A percentile compares a stretch with the other conserved stretches of the same genome.
Conservation (phyloP, 1,284 basidiomycete genomes). For the Chondrostereum purpureum region DNA sequence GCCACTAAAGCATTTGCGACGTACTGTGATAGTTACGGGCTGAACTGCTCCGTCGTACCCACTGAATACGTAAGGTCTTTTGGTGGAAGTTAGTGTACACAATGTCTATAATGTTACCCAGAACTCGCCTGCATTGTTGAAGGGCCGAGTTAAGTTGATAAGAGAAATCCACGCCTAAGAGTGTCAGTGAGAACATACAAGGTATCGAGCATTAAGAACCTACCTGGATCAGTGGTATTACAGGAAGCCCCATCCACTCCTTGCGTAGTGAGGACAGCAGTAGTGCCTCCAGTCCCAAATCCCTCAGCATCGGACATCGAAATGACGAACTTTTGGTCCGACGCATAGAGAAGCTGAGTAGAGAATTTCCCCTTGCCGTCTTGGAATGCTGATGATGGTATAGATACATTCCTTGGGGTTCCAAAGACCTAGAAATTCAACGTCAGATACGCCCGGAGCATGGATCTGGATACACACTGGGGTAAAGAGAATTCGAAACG, state of each 20-base stretch:
- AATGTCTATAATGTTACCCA: not conserved
- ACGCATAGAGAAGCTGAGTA: conserved; percentile 36
- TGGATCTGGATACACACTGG: conserved; percentile 41
- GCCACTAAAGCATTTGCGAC: conserved; percentile 14
- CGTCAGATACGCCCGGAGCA: too few relatives aligned
- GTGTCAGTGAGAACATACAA: conserved; percentile 1
- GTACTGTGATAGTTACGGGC: conserved; percentile 56
- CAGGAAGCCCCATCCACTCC: conserved; percentile 43
- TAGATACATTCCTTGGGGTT: conserved; percentile 44
- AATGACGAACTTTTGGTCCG: conserved; percentile 39
- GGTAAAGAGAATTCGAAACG: conserved; percentile 50
- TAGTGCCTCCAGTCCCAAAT: conserved; percentile 58
- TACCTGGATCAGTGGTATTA: conserved; percentile 40
- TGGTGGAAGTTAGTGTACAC: conserved; percentile 7
- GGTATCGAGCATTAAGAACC: conserved; percentile 14
- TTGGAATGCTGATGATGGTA: conserved; percentile 49
- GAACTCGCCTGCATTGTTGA: conserved; percentile 54
- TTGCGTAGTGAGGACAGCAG: conserved; percentile 44
- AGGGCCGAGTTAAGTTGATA: conserved; percentile 48
- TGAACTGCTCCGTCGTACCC: conserved; percentile 43
- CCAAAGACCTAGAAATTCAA: conserved; percentile 44
- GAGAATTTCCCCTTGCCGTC: conserved; percentile 51
- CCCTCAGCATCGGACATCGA: conserved; percentile 70
- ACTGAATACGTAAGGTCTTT: conserved; percentile 48
- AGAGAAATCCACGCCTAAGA: conserved; percentile 37